Evolutionary conservation across 345 rosid species (phyloP).

Genomic region (Syzygium oleosum): DNA sequence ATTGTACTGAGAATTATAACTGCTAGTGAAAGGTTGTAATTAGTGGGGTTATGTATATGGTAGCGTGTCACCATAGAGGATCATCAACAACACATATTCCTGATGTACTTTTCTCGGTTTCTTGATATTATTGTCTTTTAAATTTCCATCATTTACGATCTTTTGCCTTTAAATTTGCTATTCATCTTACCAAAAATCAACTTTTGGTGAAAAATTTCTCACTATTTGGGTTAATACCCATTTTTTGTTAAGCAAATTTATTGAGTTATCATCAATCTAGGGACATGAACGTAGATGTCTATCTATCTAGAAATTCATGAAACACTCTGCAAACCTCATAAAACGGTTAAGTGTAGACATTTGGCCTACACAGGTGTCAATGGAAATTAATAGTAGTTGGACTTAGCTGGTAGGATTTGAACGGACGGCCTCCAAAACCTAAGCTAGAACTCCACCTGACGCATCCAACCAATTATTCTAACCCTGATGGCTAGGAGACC

Average conservation of each 20-base stretch:
- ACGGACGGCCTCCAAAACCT: not conserved
- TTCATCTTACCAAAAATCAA: not conserved
- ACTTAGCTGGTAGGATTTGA: not conserved
- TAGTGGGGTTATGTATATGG: not conserved
- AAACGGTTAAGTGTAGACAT: not conserved
- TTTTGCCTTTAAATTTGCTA: not conserved
- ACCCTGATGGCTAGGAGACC: not conserved
- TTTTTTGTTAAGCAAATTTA: accelerated
- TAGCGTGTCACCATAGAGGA: not conserved
- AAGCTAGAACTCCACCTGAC: not conserved
- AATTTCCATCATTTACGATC: not conserved
- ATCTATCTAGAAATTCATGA: not conserved
- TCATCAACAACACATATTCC: not conserved
- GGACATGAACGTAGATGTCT: not conserved
- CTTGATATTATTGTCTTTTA: not conserved
- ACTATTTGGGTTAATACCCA: not conserved
- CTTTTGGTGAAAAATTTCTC: not conserved
- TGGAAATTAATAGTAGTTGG: not conserved
- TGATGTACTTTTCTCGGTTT: not conserved
- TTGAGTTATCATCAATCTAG: not conserved
- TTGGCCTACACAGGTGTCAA: not conserved
- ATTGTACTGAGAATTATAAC: not conserved
- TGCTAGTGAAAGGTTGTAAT: not conserved
- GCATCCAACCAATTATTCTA: not conserved
- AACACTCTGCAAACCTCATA: not conserved